Base-by-base conservation (phyloP, 2,329 filamentous ascomycete species). In the Endoconidiophora laricicola region DNA sequence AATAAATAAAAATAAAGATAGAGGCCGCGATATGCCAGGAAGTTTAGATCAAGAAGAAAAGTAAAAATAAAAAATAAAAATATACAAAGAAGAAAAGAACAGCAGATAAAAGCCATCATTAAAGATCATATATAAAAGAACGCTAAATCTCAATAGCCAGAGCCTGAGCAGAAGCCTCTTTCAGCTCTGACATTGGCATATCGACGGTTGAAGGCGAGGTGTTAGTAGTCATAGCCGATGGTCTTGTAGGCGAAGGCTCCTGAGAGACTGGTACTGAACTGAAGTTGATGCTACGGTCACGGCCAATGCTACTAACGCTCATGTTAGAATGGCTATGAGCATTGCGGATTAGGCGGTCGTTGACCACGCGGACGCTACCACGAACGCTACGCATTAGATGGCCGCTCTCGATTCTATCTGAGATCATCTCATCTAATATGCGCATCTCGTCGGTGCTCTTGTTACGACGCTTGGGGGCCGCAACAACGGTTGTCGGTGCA, bases 351-450 rank as follows among this genome's bases (percentile, higher is more conserved):
- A 45, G 23, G 4, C 37, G 46, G 7, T 55, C 54, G 14, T 49
- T 50, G 24, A 44, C 48, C 18, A 55, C 47, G 6, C 78, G 74
- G 46, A 86, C 73, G 59, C 79, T 86, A 39, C 81, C 83, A 54
- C 80, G 71, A 47, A 67, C 67, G 48, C 79, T 73, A 58, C 83
- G 78, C 26, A 85, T 70, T 20, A 86, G 66, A 49, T 85, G 78
- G 20, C 83, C 85, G 48, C 72, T 78, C 58, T 91, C 84, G 48
- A 93, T 83, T 52, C 83, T 79, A 60, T 90, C 84, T 60, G 88
- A 83, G 53, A 95, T 91, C 90, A 96, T 95, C 65, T 94, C 86
- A 59, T 96, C 90, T 23, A 95, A 74, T 68, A 95, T 87, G 57
- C 85, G 94, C 79, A 95, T 88, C 64, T 94, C 88, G 58, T 94